Base-by-base conservation (phyloP, 768 basidiomycete genomes). In the Leucocoprinus sp. region DNA sequence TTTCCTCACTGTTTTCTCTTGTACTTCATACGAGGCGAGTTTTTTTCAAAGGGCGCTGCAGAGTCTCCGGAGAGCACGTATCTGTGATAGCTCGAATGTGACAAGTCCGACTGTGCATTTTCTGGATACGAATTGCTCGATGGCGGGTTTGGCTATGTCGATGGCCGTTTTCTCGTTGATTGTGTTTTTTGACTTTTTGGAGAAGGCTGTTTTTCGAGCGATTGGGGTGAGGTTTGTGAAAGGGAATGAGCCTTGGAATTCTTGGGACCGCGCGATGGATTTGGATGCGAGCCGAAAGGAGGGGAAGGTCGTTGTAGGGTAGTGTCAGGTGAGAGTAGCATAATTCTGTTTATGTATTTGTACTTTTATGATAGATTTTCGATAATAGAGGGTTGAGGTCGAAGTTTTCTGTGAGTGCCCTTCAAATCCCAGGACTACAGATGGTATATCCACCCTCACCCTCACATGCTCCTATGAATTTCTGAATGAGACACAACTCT, bases 161-260 rank as follows among this genome's bases (percentile, higher is more conserved):
- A 36, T 43, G 51, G 54, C 53, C 14, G 33, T 76, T 1, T 52
- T 50, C 35, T 39, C 50, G n/a, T 44, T 62, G 21, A 56, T 63
- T 14, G 7, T 56, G 2, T 37, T 68, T 3, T 15, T 44, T 3
- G 67, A 66, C n/a, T 36, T 41, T 0, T 5, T 75, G 6, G 74
- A 77, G 55, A 55, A 57, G 45, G 50, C 37, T 47, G 43, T 72
- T 1, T 80, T 75, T 51, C 36, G 48, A 0, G 18, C 59, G 2
- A 50, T 58, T 5, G 52, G 63, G 0, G 81, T 76, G 14, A 60
- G 75, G 37, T 67, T 76, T 33, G 74, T 81, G 0, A 51, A 50
- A 9, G 77, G 76, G 1, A 56, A 66, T 19, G 80, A 81, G 54
- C 77, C 79, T 5, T 81, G 79, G 79, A 55, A 52, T 23, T 55